Evolutionary conservation across 192 early-diverging fungal species (phyloP).

Genomic region (Backusella luteola): DNA sequence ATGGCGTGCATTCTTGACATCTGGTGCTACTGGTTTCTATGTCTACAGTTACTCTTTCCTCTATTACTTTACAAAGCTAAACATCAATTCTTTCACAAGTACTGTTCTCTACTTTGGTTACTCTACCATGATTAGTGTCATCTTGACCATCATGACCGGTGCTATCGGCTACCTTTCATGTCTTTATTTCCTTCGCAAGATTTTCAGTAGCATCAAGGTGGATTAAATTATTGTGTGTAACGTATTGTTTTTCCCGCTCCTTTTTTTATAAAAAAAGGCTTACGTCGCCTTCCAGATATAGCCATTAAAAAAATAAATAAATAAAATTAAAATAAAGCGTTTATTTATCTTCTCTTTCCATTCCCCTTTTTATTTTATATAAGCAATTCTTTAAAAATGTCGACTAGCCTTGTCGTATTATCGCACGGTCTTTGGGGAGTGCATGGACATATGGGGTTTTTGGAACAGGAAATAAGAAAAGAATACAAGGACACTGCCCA

Average conservation of each 20-base stretch:
- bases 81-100: conserved; percentile 77
- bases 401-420: background rate
- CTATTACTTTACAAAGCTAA: conserved; percentile 79
- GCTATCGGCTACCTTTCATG: conserved; percentile 79
- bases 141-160: conserved; percentile 77
- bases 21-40: conserved; percentile 83
- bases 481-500: background rate
- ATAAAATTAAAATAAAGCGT: background rate
- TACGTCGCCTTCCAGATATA: background rate
- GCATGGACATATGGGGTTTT: background rate
- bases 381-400: background rate
- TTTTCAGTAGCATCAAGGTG: conserved; percentile 85
- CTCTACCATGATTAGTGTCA: conserved; percentile 71
- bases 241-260: background rate
- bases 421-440: conserved; percentile 16
- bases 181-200: conserved; percentile 73
- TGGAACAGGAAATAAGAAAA: background rate
- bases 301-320: background rate
- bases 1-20: conserved; percentile 87
- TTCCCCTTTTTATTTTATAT: background rate
- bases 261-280: background rate
- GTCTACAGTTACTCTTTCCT: conserved; percentile 87
- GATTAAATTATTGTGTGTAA: conserved; percentile 48
- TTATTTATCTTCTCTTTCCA: background rate
- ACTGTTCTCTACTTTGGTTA: conserved; percentile 91